These are phyloP conservation scores for Tolypocladium pustulatum DNA, from an alignment of 2,329 filamentous ascomycete species.

Conservation along the genomic window DNA sequence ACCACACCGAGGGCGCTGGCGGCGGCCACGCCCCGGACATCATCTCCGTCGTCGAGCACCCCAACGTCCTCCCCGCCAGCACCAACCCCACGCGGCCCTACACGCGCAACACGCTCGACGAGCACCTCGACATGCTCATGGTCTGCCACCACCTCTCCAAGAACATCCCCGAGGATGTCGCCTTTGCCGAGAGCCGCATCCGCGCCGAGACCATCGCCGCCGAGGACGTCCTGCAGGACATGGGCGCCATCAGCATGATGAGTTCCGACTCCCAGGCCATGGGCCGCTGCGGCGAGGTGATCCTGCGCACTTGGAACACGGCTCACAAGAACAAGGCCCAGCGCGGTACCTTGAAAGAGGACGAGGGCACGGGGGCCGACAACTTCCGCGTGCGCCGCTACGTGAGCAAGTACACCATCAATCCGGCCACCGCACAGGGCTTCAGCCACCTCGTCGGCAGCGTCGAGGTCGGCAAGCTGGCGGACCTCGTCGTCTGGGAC, in stretches of 20 bases:
- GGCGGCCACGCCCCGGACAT: slow-evolving; percentile 95
- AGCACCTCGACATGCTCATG: slow-evolving; percentile 98
- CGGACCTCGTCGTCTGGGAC: slow-evolving; percentile 82
- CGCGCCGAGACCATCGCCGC: slow-evolving; percentile 93
- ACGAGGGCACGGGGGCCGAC: slow-evolving; percentile 68
- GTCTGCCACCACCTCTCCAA: slow-evolving; percentile 90
- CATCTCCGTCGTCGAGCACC: slow-evolving; percentile 81
- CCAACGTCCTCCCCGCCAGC: slow-evolving; percentile 79
- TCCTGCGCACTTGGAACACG: slow-evolving; percentile 91
- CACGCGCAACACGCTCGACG: slow-evolving; percentile 85
- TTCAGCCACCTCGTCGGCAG: slow-evolving; percentile 82
- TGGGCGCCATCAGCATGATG: slow-evolving; percentile 97
- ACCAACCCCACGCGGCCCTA: slow-evolving; percentile 90
- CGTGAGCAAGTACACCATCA: slow-evolving; percentile 92
- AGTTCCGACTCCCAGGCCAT: slow-evolving; percentile 91
- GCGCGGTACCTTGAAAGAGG: slow-evolving; percentile 65
- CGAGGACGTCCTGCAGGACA: slow-evolving; percentile 89
- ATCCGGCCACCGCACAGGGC: slow-evolving; percentile 83
- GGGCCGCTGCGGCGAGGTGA: slow-evolving; percentile 90
- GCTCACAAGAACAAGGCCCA: slow-evolving; percentile 94
- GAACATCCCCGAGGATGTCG: slow-evolving; percentile 90
- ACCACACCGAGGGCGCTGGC: slow-evolving; percentile 92
- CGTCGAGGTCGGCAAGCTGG: slow-evolving; percentile 79
- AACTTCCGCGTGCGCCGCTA: slow-evolving; percentile 91
- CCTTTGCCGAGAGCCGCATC: slow-evolving; percentile 90